Base-by-base conservation (phyloP, 495 filamentous ascomycete genomes). In the Geopyxis carbonaria region DNA sequence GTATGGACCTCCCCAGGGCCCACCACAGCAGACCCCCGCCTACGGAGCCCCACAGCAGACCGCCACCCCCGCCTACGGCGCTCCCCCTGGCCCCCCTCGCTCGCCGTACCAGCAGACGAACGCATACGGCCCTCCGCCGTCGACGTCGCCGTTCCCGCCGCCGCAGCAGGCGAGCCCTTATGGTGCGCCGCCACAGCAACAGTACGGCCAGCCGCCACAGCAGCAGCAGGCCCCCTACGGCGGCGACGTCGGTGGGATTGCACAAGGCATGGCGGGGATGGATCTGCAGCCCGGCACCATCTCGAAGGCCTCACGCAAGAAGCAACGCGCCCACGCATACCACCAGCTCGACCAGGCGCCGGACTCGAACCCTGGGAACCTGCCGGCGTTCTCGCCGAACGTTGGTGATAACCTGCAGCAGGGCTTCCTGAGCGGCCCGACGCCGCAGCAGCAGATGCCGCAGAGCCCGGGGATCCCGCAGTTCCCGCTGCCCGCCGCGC, bases 221-320 rank as follows among this genome's bases (percentile, higher is more conserved):
- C 52, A 56, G 13, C 51, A 42, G 27, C 54, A 58, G 44, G 33
- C 49, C 37, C 49, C 36, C 20, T 61, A 44, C 13, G 33, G 22
- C 24, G 29, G 29, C 11, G 59, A 62, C 25, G 64, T 70, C 40
- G 73, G 65, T 20, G 75, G 72, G 18, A 57, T 97, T 46, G 64
- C 80, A 22, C 72, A 75, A n/a, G 84, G 94, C 59, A 86, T 95
- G 85, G 75, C 79, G 24, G 72, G 73, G 9, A 69, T 91, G 67
- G 74, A 67, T 10, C 65, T 95, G 27, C 56, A 56, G 33, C 68
- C 67, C 23, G 52, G 51, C 22, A 55, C 51, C n/a, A 60, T 55
- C 23, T 62, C 69, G 45, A 76, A 73, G 42, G 42, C 52, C 22
- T 45, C 44, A 51, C 85, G 78, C 64, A 97, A 95, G 71, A 93